Evolutionary conservation across 495 filamentous ascomycete species (phyloP), one percentile per base, ranked within the genome.

Genomic region (Jackrogersella multiformis): DNA sequence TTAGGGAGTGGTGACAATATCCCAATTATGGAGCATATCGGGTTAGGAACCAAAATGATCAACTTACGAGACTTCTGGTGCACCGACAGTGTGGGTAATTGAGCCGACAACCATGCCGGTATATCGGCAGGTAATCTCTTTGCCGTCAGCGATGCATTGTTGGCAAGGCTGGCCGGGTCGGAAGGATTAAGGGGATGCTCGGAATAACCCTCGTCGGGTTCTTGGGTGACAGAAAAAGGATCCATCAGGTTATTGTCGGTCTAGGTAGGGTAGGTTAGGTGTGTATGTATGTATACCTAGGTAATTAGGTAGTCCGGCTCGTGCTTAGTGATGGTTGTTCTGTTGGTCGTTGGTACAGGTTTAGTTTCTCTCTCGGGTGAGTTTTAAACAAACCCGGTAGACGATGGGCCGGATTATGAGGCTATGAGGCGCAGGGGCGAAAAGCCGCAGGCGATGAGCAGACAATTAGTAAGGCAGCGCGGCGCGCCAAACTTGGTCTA

Each of bases 181-280:
- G 76, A 75, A 20, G 77, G 75, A 61, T 76, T 83, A 62, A 87
- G 75, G 52, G 84, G 84, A 70, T 84, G 81, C 71, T 87, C 84
- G 32, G 83, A 85, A 71, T 87, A 87, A 67, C 84, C 84, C 73
- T 87, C 84, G 76, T 87, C 84, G 46, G 81, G 83, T 63, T 81
- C 79, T 46, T 78, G 76, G 21, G 70, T 36, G 38, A 72, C 67
- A 13, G 73, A 66, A 56, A 78, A 78, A 28, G 74, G 55, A 55
- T 77, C 77, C 77, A 79, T 79, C 34, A 52, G 45, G 49, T 34
- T 60, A 28, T 46, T 41, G 15, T 56, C 16, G 32, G 6, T 36
- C 30, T 49, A 34, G 6, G n/a, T n/a, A n/a, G n/a, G n/a, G n/a
- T n/a, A n/a, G n/a, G n/a, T n/a, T n/a, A n/a, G n/a, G n/a, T n/a